Evolutionary conservation across 2,329 filamentous ascomycete species (phyloP).

Genomic region (Huntiella decipiens): DNA sequence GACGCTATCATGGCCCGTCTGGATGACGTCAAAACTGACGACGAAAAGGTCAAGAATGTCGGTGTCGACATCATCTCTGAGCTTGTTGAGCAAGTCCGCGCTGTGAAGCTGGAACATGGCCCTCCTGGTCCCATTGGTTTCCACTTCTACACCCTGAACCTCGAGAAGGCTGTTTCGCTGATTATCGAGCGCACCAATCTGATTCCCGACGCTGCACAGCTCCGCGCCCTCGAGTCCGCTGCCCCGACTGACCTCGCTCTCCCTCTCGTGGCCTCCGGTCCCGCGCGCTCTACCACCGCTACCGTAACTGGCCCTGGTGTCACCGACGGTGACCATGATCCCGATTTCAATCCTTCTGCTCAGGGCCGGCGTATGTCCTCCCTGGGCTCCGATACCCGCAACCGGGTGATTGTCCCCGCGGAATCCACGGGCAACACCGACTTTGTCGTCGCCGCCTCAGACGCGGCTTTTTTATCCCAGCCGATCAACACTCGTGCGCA

Average conservation of each 20-base stretch:
- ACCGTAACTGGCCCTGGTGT: constrained; percentile 19
- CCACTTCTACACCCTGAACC: constrained; percentile 92
- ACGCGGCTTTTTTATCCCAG: constrained; percentile 57
- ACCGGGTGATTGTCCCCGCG: constrained; percentile 65
- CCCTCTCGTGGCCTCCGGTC: constrained; percentile 16
- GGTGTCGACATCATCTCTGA: constrained; percentile 72
- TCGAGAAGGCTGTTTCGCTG: constrained; percentile 90
- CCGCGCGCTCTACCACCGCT: constrained; percentile 24
- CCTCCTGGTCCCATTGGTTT: constrained; percentile 46
- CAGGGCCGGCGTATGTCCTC: constrained; percentile 49
- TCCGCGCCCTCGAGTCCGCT: constrained; percentile 22
- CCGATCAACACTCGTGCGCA: constrained; percentile 62
- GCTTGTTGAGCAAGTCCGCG: constrained; percentile 60
- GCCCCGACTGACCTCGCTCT: constrained; percentile 13
- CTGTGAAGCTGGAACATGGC: constrained; percentile 13
- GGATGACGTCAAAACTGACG: constrained; percentile 55
- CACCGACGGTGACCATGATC: constrained; percentile 3
- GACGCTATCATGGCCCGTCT: constrained; percentile 48
- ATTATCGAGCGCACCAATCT: constrained; percentile 74
- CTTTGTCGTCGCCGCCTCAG: constrained; percentile 55
- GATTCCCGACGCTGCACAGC: constrained; percentile 37
- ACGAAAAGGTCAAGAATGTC: constrained; percentile 61
- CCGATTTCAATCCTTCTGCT: constrained; percentile 19
- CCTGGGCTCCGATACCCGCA: constrained; percentile 67
- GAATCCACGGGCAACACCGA: constrained; percentile 38